Evolutionary conservation across 2,329 filamentous ascomycete genomes (phyloP).

Genomic region (Pyrenophora seminiperda): DNA sequence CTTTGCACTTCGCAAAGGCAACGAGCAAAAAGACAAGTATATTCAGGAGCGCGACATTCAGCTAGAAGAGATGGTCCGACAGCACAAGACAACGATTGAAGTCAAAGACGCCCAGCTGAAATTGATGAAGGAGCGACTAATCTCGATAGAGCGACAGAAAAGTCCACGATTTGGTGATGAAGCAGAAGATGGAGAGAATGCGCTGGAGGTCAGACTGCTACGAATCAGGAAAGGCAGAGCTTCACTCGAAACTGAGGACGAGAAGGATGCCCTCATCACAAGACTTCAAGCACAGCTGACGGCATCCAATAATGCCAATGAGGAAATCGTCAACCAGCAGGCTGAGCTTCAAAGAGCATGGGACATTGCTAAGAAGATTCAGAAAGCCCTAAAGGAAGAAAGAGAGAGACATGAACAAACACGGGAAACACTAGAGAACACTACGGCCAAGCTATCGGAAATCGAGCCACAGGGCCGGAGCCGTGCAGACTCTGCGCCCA

Average conservation of each 20-base stretch:
- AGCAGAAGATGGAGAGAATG: conserved; percentile 32
- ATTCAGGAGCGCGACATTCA: conserved; percentile 39
- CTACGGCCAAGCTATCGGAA: conserved; percentile 23
- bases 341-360: conserved; percentile 41
- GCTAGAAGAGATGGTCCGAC: conserved; percentile 31
- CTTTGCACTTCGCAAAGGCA: conserved; percentile 44
- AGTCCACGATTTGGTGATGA: conserved; percentile 22
- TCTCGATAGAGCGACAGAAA: conserved; percentile 30
- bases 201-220: conserved; percentile 38
- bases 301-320: conserved; percentile 22
- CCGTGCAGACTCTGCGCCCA: conserved; percentile 7
- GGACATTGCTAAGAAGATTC: conserved; percentile 38
- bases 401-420: conserved; percentile 35
- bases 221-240: conserved; percentile 37
- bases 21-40: conserved; percentile 43
- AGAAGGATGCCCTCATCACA: conserved; percentile 35
- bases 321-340: conserved; percentile 33
- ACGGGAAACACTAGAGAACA: conserved; percentile 32
- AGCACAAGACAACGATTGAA: conserved; percentile 36
- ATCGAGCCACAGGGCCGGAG: conserved; percentile 17
- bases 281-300: conserved; percentile 36
- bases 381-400: conserved; percentile 36
- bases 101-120: conserved; percentile 40
- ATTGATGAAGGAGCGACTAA: conserved; percentile 37
- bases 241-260: conserved; percentile 27